Percentiles rank a stretch among this genome's conserved stretches.
Evolutionary conservation across 2,329 filamentous ascomycete genomes (phyloP).

Genomic region (Lecanicillium sp.): DNA sequence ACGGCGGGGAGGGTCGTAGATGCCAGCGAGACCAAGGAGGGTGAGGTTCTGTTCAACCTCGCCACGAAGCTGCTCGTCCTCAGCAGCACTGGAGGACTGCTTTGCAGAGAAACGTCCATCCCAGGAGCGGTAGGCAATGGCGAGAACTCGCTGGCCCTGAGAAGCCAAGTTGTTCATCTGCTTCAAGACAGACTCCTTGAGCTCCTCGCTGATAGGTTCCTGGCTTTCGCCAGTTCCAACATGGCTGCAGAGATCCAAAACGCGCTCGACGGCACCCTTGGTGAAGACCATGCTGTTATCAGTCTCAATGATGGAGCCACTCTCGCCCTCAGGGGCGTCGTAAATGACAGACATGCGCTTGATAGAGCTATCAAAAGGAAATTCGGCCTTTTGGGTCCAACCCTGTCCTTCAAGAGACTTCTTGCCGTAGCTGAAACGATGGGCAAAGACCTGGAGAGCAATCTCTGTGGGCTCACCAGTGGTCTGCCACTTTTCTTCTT

Average conservation of each 20-base stretch:
- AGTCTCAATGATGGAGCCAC: constrained; percentile 27
- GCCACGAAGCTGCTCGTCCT: constrained; percentile 44
- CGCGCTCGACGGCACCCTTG: constrained; percentile 55
- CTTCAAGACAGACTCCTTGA: constrained; percentile 40
- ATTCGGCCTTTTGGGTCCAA: constrained; percentile 62
- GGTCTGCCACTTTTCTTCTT: constrained; percentile 54
- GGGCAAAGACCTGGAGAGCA: constrained; percentile 67
- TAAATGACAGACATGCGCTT: constrained; percentile 78
- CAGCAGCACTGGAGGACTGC: constrained; percentile 21
- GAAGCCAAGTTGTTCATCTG: constrained; percentile 54
- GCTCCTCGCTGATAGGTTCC: constrained; percentile 40
- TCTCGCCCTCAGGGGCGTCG: constrained; percentile 35
- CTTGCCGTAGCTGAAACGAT: constrained; percentile 56
- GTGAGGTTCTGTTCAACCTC: constrained; percentile 60
- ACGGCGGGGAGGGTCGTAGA: constrained; percentile 78
- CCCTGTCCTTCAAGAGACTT: constrained; percentile 40
- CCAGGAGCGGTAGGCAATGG: constrained; percentile 57
- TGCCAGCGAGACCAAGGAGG: constrained; percentile 75
- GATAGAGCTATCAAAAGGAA: constrained; percentile 70
- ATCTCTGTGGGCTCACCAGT: constrained; percentile 69
- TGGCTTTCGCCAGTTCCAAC: constrained; percentile 34
- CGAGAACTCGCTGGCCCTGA: constrained; percentile 65
- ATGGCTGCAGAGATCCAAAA: constrained; percentile 48
- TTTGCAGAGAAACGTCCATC: constrained; percentile 39
- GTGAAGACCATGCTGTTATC: constrained; percentile 48